Evolutionary conservation across 2,329 filamentous ascomycete species (phyloP).

Genomic region (Arthrinium phaeospermum): DNA sequence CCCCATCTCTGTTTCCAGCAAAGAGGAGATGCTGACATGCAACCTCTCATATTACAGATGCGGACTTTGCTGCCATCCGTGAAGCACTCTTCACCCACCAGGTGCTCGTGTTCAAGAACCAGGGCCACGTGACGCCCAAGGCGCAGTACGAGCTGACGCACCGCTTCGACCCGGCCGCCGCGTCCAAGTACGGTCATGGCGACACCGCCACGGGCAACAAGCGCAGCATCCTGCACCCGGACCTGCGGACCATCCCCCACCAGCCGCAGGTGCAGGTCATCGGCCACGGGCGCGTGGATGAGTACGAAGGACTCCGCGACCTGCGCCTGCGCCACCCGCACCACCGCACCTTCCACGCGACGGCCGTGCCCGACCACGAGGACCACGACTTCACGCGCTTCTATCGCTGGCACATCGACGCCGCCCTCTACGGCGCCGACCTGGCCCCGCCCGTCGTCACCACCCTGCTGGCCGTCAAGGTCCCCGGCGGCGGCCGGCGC

Average conservation of each 20-base stretch:
- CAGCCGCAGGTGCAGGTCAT: conserved; percentile 84
- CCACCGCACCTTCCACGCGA: conserved; percentile 77
- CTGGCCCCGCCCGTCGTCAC: conserved; percentile 78
- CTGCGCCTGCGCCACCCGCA: conserved; percentile 76
- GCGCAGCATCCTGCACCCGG: conserved; percentile 73
- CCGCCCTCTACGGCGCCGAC: conserved; percentile 67
- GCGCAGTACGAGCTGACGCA: conserved; percentile 77
- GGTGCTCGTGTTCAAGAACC: conserved; percentile 74
- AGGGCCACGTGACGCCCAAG: conserved; percentile 66
- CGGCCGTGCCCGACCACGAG: conserved; percentile 60
- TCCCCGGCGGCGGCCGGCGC: conserved; percentile 68
- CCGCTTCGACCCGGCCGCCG: conserved; percentile 71
- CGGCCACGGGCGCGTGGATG: conserved; percentile 72
- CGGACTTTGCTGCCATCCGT: conserved; percentile 68
- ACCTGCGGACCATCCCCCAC: conserved; percentile 80
- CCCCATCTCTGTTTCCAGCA: neutral
- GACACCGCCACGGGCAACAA: conserved; percentile 69
- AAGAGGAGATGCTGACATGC: conserved; percentile 26
- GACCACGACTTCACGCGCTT: conserved; percentile 61
- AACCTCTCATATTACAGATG: conserved; percentile 51
- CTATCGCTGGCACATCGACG: conserved; percentile 83
- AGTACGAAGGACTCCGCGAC: conserved; percentile 74
- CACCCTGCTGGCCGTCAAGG: conserved; percentile 73
- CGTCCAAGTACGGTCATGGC: conserved; percentile 72
- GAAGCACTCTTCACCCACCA: conserved; percentile 71